Conservation (phyloP, 352 stramenopile species). For the Globisporangium apiculatum region DNA sequence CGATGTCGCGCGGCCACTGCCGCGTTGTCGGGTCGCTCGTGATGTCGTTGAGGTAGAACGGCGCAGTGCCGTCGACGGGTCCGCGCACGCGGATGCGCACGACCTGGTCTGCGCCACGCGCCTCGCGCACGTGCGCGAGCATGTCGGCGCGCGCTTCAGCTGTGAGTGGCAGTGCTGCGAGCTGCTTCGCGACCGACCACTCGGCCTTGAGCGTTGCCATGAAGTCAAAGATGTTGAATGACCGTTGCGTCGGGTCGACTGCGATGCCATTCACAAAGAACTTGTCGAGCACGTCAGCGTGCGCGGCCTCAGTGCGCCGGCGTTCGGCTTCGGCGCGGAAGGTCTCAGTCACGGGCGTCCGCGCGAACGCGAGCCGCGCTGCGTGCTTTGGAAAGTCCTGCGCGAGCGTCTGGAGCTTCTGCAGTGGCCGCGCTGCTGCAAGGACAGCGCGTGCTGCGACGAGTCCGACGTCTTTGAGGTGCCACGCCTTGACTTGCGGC, state of each 20-base stretch:
- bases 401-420: conserved; percentile 67
- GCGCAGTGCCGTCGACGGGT: conserved; percentile 40
- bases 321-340: conserved; percentile 37
- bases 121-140: conserved; percentile 48
- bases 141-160: conserved; percentile 45
- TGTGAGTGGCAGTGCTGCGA: conserved; percentile 39
- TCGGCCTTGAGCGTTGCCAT: conserved; percentile 74
- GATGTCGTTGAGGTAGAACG: conserved; percentile 81
- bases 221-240: conserved; percentile 92
- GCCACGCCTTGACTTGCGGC: conserved; percentile 68
- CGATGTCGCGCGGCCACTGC: conserved; percentile 43
- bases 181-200: conserved; percentile 65
- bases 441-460: conserved; percentile 70
- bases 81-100: conserved; percentile 68
- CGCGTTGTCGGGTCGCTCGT: conserved; percentile 51
- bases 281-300: conserved; percentile 40
- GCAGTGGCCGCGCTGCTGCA: conserved; percentile 67
- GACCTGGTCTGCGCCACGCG: conserved; percentile 30
- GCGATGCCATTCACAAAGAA: conserved; percentile 87
- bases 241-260: conserved; percentile 69
- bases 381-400: conserved; percentile 89
- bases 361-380: conserved; percentile 63
- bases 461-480: conserved; percentile 86
- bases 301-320: conserved; percentile 23
- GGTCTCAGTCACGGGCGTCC: conserved; percentile 41